Percentiles rank a stretch among this genome's conserved stretches.
Conservation (phyloP, 1,284 basidiomycete genomes). For the Apiotrichum domesticum region DNA sequence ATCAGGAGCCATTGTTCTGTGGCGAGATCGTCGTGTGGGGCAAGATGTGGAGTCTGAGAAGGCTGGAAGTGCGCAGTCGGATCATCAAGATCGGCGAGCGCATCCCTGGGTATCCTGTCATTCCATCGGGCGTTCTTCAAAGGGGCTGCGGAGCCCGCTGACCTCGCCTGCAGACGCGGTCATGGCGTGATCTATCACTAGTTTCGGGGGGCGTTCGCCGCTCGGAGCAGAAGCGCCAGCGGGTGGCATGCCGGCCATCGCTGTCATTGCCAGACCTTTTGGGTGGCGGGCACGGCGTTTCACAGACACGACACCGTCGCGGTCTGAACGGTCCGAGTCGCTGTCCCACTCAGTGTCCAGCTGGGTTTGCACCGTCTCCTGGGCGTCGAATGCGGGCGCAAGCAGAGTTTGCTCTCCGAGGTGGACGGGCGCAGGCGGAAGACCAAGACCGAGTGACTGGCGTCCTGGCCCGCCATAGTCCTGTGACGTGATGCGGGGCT, state of each 20-base stretch:
- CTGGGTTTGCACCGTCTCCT: neutral
- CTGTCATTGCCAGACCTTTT: conserved; percentile 8
- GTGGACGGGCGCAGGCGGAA: neutral
- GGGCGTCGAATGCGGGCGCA: conserved; percentile 5
- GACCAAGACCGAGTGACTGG: neutral
- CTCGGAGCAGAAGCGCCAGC: neutral
- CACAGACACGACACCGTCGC: neutral
- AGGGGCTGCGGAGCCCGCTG: conserved; percentile 29
- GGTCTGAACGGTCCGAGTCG: conserved; percentile 8
- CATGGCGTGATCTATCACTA: conserved; percentile 4
- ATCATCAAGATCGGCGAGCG: no score
- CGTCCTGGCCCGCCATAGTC: neutral
- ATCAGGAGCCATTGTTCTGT: no score
- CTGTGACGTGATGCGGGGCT: neutral
- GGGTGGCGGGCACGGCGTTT: neutral
- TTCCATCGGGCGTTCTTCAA: conserved; percentile 24
- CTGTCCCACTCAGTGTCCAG: conserved; percentile 7
- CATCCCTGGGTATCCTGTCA: no score
- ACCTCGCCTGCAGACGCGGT: neutral
- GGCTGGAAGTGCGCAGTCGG: no score
- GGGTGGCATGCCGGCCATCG: neutral
- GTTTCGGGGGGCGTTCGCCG: neutral
- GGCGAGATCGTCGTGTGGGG: no score
- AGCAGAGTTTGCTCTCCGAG: neutral
- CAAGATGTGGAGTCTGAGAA: no score